Conservation (phyloP, 768 basidiomycete genomes). For the Mycena rosella region DNA sequence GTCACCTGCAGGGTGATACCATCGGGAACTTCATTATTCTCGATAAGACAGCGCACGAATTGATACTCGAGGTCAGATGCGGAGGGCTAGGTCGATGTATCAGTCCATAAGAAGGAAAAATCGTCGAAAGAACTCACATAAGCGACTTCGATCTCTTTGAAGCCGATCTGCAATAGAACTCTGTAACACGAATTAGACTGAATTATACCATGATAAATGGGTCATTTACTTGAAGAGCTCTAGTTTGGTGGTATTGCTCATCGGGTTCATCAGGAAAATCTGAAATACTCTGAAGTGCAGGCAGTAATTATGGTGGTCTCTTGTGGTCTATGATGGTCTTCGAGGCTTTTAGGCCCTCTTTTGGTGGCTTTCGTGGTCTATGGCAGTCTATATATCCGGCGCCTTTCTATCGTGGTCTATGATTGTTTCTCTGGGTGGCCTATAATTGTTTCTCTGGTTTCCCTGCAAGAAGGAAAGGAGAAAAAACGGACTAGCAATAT, state of each 20-base stretch:
- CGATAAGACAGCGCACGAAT: constrained; percentile 91
- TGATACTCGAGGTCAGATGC: constrained; percentile 95
- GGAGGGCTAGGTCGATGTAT: constrained; percentile 63
- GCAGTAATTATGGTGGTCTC: no score
- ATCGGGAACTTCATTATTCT: constrained; percentile 86
- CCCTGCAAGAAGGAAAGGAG: no score
- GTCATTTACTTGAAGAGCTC: constrained; percentile 59
- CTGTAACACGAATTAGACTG: constrained; percentile 76
- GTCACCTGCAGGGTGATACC: constrained; percentile 95
- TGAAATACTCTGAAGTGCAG: no score
- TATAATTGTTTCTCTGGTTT: no score
- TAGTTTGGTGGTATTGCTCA: constrained; percentile 73
- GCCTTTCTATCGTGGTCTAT: no score
- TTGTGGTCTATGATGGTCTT: no score
- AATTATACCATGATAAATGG: background rate
- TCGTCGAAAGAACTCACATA: constrained; percentile 58
- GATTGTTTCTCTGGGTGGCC: no score
- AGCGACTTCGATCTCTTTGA: constrained; percentile 98
- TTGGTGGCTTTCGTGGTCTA: no score
- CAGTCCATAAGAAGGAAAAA: background rate
- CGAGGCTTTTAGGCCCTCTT: no score
- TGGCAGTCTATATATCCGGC: no score
- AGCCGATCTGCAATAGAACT: constrained; percentile 67
- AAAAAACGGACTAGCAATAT: no score
- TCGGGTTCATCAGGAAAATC: no score